These are phyloP conservation scores for Gossypium trilobum DNA, from an alignment of 441 rosid species.

Conservation along the genomic window DNA sequence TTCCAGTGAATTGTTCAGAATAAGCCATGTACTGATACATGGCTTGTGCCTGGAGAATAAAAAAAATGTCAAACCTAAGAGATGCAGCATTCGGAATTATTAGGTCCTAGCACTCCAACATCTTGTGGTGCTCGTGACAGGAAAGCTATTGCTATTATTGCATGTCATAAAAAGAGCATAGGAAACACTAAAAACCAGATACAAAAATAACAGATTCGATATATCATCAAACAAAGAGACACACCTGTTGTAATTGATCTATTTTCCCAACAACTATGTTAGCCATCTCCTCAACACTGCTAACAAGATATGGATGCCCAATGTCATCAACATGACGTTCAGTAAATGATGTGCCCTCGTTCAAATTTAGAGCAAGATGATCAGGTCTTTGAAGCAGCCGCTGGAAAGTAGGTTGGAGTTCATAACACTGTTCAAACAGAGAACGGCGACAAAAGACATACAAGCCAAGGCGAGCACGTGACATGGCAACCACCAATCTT, in stretches of 20 bases:
- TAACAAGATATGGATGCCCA: slow-evolving; percentile 54
- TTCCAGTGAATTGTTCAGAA: slow-evolving; percentile 12
- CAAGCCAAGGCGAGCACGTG: slow-evolving; percentile 92
- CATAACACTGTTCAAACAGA: slow-evolving; percentile 93
- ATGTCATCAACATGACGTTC: slow-evolving; percentile 69
- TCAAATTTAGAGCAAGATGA: slow-evolving; percentile 57
- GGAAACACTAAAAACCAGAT: not conserved
- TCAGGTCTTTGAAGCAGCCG: slow-evolving; percentile 78
- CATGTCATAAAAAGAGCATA: not conserved
- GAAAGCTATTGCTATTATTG: not conserved
- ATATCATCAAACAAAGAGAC: not conserved
- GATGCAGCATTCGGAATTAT: not conserved
- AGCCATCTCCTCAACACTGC: slow-evolving; percentile 64
- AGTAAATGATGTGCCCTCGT: slow-evolving; percentile 55
- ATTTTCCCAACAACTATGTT: slow-evolving; percentile 48
- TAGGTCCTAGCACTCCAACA: not conserved
- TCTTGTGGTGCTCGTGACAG: not conserved
- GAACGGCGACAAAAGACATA: slow-evolving; percentile 88
- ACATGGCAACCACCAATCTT: slow-evolving; percentile 96
- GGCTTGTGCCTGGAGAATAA: slow-evolving; percentile 21
- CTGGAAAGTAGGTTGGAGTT: slow-evolving; percentile 87
- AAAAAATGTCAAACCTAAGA: not conserved
- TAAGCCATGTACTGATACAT: slow-evolving; percentile 29
- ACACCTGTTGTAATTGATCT: slow-evolving; percentile 60
- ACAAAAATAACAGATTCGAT: not conserved